Conservation (phyloP, 2,329 filamentous ascomycete species). For the Fusarium redolens region DNA sequence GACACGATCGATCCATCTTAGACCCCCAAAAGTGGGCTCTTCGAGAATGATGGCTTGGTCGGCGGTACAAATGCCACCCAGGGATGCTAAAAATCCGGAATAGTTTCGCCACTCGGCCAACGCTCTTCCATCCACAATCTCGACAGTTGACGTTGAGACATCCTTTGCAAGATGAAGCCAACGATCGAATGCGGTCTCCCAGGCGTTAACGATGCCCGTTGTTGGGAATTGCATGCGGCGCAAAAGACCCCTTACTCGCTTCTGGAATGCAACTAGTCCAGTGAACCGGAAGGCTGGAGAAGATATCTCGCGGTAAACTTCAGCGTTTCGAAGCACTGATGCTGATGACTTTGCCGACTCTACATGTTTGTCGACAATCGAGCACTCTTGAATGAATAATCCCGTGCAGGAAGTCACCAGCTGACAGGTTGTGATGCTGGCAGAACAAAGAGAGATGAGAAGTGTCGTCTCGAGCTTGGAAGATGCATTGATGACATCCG, state of each 20-base stretch:
- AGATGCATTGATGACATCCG: constrained; percentile 64
- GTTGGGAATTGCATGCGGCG: constrained; percentile 71
- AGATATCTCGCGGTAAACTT: constrained; percentile 71
- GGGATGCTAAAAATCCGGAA: constrained; percentile 74
- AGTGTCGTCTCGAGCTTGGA: constrained; percentile 71
- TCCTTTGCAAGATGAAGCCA: constrained; percentile 74
- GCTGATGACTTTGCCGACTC: constrained; percentile 62
- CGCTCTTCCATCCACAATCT: constrained; percentile 65
- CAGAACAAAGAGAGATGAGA: constrained; percentile 72
- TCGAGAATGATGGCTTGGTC: constrained; percentile 68
- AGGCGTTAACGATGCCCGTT: constrained; percentile 73
- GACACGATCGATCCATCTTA: constrained; percentile 73
- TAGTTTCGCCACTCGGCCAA: constrained; percentile 76
- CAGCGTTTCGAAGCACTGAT: constrained; percentile 68
- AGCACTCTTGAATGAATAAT: constrained; percentile 71
- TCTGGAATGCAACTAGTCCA: constrained; percentile 76
- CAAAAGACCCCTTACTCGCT: constrained; percentile 69
- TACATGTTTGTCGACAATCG: constrained; percentile 62
- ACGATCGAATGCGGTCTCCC: constrained; percentile 73
- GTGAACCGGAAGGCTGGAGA: constrained; percentile 74
- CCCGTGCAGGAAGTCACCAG: constrained; percentile 71
- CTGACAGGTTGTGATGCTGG: constrained; percentile 73
- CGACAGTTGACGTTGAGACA: constrained; percentile 64
- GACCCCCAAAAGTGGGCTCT: constrained; percentile 65
- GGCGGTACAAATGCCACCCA: constrained; percentile 74